Evolutionary conservation across 1,284 basidiomycete genomes (phyloP).

Genomic region (Papiliotrema fonsecae): DNA sequence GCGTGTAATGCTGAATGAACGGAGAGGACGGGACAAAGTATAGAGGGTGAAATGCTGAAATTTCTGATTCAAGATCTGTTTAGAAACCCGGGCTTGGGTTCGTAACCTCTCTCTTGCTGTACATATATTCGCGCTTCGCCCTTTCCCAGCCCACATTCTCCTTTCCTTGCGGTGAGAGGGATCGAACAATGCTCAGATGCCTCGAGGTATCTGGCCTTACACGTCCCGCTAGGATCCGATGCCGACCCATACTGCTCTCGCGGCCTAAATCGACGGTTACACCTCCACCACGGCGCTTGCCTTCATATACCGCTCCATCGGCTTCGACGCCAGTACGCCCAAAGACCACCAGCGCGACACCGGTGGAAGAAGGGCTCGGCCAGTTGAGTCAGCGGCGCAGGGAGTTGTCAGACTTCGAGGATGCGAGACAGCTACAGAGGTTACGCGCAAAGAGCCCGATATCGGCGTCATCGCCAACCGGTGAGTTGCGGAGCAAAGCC

Average conservation of each 20-base stretch:
- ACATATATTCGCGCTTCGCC: background rate
- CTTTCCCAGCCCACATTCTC: background rate
- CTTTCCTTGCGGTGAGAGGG: too few relatives aligned
- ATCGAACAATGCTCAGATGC: constrained; percentile 8
- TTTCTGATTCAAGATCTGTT: background rate
- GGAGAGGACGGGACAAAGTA: background rate
- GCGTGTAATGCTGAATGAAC: too few relatives aligned
- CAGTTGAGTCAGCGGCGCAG: background rate
- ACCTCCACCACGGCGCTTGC: background rate
- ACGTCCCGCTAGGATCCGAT: constrained; percentile 17
- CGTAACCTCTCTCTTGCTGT: background rate
- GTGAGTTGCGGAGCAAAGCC: too few relatives aligned
- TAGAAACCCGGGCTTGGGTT: background rate
- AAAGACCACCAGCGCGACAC: background rate
- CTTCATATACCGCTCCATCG: background rate
- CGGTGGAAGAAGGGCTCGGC: background rate
- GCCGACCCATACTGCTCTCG: constrained; percentile 12
- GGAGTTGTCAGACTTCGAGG: constrained; percentile 13
- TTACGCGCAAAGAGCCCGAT: background rate
- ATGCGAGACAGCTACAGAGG: constrained; percentile 5
- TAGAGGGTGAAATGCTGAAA: background rate
- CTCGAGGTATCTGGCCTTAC: constrained; percentile 16
- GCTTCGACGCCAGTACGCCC: background rate
- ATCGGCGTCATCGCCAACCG: too few relatives aligned
- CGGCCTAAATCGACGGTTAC: constrained; percentile 1